These are phyloP conservation scores for Leucocoprinus leucothites DNA, from an alignment of 768 basidiomycete species.

Conservation along the genomic window DNA sequence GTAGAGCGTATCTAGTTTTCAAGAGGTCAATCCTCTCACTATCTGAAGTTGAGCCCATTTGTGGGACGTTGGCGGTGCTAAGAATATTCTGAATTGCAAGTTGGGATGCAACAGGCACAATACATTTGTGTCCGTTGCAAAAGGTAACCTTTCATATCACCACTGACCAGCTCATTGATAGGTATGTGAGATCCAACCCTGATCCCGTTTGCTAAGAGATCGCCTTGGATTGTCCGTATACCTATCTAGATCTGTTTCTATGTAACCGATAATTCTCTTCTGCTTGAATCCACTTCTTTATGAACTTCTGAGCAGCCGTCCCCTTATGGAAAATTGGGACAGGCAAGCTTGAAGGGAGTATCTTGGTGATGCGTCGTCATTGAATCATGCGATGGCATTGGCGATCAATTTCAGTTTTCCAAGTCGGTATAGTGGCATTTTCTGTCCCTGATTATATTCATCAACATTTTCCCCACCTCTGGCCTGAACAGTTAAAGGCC, in stretches of 20 bases:
- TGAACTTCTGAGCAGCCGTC: background rate
- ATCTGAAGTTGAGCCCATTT: no score
- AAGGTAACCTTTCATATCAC: constrained; percentile 9
- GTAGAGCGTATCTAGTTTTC: no score
- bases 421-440: background rate
- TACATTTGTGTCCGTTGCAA: constrained; percentile 1
- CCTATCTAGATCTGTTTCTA: constrained; percentile 9
- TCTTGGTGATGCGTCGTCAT: constrained; percentile 8
- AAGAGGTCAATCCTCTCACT: no score
- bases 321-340: constrained; percentile 1
- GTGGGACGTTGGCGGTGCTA: no score
- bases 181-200: constrained; percentile 9
- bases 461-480: constrained; percentile 11
- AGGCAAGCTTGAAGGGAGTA: constrained; percentile 1
- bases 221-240: background rate
- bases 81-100: constrained; percentile 4
- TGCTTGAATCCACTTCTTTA: constrained; percentile 1
- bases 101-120: constrained; percentile 4
- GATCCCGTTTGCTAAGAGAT: constrained; percentile 1
- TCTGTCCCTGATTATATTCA: constrained; percentile 11
- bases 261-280: background rate
- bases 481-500: constrained; percentile 38
- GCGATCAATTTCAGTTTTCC: constrained; percentile 5
- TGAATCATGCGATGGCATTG: background rate
- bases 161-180: background rate